Percentiles rank a stretch among this genome's conserved stretches.
Conservation (phyloP, 495 filamentous ascomycete genomes). For the Aspergillus incahuasiensis region DNA sequence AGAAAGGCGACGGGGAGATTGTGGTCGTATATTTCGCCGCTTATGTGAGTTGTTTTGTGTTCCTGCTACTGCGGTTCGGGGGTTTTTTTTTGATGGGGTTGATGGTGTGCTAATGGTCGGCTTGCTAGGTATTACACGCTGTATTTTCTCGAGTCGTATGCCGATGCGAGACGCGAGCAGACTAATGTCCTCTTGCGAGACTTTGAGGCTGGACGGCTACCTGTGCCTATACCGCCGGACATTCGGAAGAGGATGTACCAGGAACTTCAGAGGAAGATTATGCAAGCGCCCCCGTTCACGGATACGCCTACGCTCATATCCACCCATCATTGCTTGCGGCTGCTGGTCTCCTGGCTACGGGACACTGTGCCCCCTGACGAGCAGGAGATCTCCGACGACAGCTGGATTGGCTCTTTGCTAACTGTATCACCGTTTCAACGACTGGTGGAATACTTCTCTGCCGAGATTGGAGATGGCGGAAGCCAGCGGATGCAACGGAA, state of each 20-base stretch:
- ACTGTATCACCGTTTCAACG: constrained; percentile 39
- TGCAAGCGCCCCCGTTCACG: constrained; percentile 41
- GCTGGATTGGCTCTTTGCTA: constrained; percentile 43
- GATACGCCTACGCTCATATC: constrained; percentile 40
- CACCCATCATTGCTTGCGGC: constrained; percentile 44
- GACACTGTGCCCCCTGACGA: constrained; percentile 35
- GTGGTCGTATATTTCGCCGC: constrained; percentile 38
- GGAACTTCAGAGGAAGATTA: constrained; percentile 36
- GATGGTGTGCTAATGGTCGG: constrained; percentile 1
- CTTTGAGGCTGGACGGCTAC: constrained; percentile 37
- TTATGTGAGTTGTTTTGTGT: constrained; percentile 31
- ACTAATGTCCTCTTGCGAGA: constrained; percentile 38
- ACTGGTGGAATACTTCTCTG: constrained; percentile 43
- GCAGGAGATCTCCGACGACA: constrained; percentile 28
- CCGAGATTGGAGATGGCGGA: constrained; percentile 43
- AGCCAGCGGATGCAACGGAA: constrained; percentile 41
- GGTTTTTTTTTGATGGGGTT: too few species aligned
- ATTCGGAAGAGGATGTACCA: constrained; percentile 36
- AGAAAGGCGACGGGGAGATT: constrained; percentile 31
- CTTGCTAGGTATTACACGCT: constrained; percentile 36
- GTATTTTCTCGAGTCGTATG: constrained; percentile 41
- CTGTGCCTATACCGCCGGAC: constrained; percentile 33
- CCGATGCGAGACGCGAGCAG: constrained; percentile 38
- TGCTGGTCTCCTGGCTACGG: constrained; percentile 39
- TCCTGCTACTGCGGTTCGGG: too few species aligned